phyloP scores from a whole-genome alignment of 2,329 filamentous ascomycete genomes.

The Scopulariopsis brevicaulis region DNA sequence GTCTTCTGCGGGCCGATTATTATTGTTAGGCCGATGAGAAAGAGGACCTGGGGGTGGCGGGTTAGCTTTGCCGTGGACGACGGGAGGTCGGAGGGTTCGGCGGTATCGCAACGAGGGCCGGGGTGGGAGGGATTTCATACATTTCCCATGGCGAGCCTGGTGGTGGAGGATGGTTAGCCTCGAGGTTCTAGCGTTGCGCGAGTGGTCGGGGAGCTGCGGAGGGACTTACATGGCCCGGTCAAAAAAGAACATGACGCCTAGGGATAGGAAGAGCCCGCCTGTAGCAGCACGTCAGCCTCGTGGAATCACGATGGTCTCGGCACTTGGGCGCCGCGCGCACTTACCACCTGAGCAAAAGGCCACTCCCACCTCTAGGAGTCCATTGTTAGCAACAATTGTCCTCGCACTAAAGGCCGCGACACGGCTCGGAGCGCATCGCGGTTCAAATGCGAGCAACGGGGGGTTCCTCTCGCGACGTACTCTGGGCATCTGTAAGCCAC shows the following conservation, averaged over 20 bases:
- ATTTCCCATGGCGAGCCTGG: slow-evolving; percentile 93
- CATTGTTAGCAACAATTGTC: background rate
- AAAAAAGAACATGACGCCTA: slow-evolving; percentile 94
- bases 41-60: slow-evolving; percentile 61
- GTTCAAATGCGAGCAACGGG: background rate
- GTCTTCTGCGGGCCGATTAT: slow-evolving; percentile 93
- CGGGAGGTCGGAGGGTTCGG: slow-evolving; percentile 3
- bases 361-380: slow-evolving; percentile 75
- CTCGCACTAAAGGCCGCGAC: background rate
- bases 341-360: slow-evolving; percentile 95
- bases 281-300: slow-evolving; percentile 6
- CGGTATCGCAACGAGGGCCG: slow-evolving; percentile 3
- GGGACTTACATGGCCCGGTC: slow-evolving; percentile 77
- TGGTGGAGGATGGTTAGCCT: background rate
- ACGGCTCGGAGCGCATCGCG: background rate
- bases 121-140: slow-evolving; percentile 33
- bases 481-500: slow-evolving; percentile 95
- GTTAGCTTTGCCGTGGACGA: slow-evolving; percentile 6
- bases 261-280: slow-evolving; percentile 92
- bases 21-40: slow-evolving; percentile 89
- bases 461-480: slow-evolving; percentile 40
- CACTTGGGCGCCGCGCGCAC: slow-evolving; percentile 24
- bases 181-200: background rate
- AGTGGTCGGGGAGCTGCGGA: background rate
- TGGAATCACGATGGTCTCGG: background rate